Conservation (phyloP, 208 protist genomes). For the Leishmania major region DNA sequence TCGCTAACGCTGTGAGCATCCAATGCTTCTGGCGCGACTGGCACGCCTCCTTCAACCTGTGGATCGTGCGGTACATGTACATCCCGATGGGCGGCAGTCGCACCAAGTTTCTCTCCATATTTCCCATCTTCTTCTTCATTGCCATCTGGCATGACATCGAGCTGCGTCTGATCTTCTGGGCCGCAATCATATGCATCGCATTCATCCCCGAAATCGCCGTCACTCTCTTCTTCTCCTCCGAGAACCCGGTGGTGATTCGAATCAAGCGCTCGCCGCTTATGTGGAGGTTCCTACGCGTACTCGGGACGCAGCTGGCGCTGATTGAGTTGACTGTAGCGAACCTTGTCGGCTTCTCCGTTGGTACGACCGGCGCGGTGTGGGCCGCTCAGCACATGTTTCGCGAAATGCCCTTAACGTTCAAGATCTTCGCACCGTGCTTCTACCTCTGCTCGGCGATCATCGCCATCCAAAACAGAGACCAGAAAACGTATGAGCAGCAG, state of each 20-base stretch:
- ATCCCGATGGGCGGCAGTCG: conserved; percentile 89
- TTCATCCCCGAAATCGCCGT: conserved; percentile 76
- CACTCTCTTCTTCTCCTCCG: conserved; percentile 40
- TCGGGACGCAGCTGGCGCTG: conserved; percentile 45
- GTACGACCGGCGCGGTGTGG: conserved; percentile 21
- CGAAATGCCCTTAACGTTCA: conserved; percentile 22
- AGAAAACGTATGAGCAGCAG: conserved; percentile 44
- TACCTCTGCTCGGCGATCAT: conserved; percentile 55
- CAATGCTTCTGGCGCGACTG: conserved; percentile 93
- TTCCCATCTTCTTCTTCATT: conserved; percentile 93
- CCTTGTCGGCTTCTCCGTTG: conserved; percentile 70
- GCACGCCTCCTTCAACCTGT: conserved; percentile 94
- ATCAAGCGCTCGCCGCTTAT: conserved; percentile 31
- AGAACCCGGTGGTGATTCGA: conserved; percentile 21
- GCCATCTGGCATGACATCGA: conserved; percentile 93
- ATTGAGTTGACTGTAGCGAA: conserved; percentile 65
- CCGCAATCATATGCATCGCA: conserved; percentile 59
- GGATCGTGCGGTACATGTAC: conserved; percentile 95
- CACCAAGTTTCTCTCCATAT: conserved; percentile 64
- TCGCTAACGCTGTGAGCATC: conserved; percentile 87
- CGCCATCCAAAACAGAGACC: conserved; percentile 63
- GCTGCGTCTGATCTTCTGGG: conserved; percentile 71
- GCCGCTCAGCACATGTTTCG: conserved; percentile 22
- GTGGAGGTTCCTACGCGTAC: conserved; percentile 48
- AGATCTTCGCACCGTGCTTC: conserved; percentile 28